Conservation (phyloP, 768 basidiomycete species). For the Leccinum sublutescens region DNA sequence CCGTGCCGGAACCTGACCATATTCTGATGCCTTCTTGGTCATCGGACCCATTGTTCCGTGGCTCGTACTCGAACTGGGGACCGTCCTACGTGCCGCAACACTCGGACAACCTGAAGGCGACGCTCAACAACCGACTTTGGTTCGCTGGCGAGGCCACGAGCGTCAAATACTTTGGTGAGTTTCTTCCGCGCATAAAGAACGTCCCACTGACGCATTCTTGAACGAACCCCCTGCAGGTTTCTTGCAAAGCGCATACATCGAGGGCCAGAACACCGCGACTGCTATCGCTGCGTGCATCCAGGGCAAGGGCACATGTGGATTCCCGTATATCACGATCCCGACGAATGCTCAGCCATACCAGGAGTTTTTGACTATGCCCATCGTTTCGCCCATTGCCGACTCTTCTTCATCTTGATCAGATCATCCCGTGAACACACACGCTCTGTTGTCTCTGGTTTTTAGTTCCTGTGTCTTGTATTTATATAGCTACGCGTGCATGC, state of each 20-base stretch:
- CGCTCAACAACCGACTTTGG: conserved; percentile 49
- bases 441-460: background rate
- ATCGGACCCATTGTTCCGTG: conserved; percentile 41
- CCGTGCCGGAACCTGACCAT: conserved; percentile 53
- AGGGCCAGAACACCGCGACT: conserved; percentile 44
- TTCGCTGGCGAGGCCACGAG: conserved; percentile 66
- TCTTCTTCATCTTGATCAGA: background rate
- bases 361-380: conserved; percentile 9
- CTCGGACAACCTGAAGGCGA: conserved; percentile 54
- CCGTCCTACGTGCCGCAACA: conserved; percentile 54
- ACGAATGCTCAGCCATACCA: conserved; percentile 36
- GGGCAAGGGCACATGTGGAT: conserved; percentile 22
- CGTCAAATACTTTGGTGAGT: conserved; percentile 54
- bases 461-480: background rate
- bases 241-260: conserved; percentile 58
- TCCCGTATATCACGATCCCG: conserved; percentile 28
- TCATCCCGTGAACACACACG: background rate
- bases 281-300: conserved; percentile 44
- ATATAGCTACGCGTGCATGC: background rate
- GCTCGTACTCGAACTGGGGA: conserved; percentile 70
- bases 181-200: background rate
- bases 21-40: conserved; percentile 59
- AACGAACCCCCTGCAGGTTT: conserved; percentile 38
- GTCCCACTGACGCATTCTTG: background rate
- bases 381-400: background rate